These are phyloP conservation scores for Stenocarpella maydis DNA, from an alignment of 2,329 filamentous ascomycete species.

Conservation along the genomic window DNA sequence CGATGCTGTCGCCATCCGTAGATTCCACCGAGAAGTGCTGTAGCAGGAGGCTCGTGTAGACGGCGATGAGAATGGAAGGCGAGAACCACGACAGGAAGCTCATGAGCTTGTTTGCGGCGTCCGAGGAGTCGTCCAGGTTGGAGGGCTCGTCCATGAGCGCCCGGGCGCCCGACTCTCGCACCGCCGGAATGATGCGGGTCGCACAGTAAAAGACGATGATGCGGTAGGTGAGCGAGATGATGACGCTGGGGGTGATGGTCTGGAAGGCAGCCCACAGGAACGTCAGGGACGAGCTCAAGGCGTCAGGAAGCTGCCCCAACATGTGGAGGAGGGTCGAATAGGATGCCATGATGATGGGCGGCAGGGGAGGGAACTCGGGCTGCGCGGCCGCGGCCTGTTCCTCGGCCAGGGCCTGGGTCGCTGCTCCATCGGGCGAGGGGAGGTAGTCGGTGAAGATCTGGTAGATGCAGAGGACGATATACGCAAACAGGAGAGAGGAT, in stretches of 20 bases:
- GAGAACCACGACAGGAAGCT: constrained; percentile 93
- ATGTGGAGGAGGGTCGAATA: constrained; percentile 91
- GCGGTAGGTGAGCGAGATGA: constrained; percentile 93
- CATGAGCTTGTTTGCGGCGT: constrained; percentile 81
- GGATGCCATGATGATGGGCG: constrained; percentile 97
- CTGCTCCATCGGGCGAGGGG: constrained; percentile 71
- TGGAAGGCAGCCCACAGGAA: constrained; percentile 92
- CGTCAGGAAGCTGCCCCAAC: constrained; percentile 82
- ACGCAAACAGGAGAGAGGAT: constrained; percentile 93
- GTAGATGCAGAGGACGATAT: constrained; percentile 97
- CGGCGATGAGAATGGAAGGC: constrained; percentile 90
- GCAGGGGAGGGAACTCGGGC: constrained; percentile 94
- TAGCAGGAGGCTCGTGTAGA: constrained; percentile 94
- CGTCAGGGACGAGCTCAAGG: constrained; percentile 82
- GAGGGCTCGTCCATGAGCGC: constrained; percentile 85
- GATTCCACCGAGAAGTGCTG: constrained; percentile 87
- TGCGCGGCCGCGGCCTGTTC: constrained; percentile 62
- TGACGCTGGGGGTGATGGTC: constrained; percentile 93
- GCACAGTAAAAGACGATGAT: constrained; percentile 95
- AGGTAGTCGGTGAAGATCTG: constrained; percentile 99
- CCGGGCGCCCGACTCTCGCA: constrained; percentile 84
- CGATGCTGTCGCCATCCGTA: constrained; percentile 59
- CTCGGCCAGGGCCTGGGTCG: constrained; percentile 54
- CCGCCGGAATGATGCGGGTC: constrained; percentile 92
- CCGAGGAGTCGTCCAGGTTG: constrained; percentile 75